A percentile compares a stretch with the other conserved stretches of the same genome.
Conservation (phyloP, 2,329 filamentous ascomycete genomes). For the Calonectria crousiana region DNA sequence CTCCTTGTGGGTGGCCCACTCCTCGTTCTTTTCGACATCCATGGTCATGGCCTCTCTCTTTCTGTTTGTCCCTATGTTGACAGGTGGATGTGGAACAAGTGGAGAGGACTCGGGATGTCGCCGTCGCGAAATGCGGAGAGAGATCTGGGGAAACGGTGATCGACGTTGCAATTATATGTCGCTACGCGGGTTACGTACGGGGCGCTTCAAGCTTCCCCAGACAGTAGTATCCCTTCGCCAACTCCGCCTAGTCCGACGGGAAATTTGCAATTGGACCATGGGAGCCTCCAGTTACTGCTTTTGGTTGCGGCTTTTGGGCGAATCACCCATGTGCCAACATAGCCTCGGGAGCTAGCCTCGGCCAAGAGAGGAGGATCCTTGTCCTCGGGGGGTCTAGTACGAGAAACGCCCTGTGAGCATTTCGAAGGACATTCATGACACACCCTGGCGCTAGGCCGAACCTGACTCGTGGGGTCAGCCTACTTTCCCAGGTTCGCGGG, state of each 20-base stretch:
- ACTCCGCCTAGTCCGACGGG: neutral
- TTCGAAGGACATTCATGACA: neutral
- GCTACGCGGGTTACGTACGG: neutral
- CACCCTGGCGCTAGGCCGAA: neutral
- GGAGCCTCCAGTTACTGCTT: neutral
- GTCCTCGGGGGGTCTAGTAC: neutral
- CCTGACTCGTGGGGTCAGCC: neutral
- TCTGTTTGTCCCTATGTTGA: neutral
- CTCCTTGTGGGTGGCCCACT: conserved; percentile 17
- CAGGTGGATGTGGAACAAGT: neutral
- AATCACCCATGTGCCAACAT: neutral
- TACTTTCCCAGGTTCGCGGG: neutral
- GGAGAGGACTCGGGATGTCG: neutral
- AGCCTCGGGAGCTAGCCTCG: neutral
- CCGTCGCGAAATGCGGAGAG: neutral
- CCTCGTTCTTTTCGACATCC: conserved; percentile 9
- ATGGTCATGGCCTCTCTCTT: neutral
- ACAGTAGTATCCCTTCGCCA: neutral
- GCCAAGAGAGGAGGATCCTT: neutral
- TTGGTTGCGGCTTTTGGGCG: neutral
- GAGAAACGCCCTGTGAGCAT: neutral
- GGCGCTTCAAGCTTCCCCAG: neutral
- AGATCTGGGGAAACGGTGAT: neutral
- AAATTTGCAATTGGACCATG: neutral
- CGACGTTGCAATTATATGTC: neutral